A percentile compares a stretch with the other conserved stretches of the same genome.
Evolutionary conservation across 1,139 yeast genomes (phyloP).

Genomic region (Hansenula lynferdii): DNA sequence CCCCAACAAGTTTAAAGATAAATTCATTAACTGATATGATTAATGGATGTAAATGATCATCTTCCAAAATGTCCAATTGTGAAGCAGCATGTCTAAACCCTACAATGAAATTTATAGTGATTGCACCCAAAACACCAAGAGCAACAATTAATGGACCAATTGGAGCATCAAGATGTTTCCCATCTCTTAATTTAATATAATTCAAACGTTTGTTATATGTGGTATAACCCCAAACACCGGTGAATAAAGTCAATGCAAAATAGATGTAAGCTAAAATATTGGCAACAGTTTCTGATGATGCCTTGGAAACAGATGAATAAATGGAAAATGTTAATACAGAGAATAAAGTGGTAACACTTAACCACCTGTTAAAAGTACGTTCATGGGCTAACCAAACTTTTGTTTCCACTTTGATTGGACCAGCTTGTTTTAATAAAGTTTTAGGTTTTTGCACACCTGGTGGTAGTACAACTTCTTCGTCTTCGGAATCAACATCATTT

Average conservation of each 20-base stretch:
- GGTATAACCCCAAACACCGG: constrained; percentile 87
- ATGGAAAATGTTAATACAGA: constrained; percentile 86
- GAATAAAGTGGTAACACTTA: constrained; percentile 82
- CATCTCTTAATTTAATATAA: constrained; percentile 76
- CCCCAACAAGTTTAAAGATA: constrained; percentile 28
- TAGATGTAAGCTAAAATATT: constrained; percentile 68
- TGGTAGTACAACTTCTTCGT: constrained; percentile 80
- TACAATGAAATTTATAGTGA: constrained; percentile 65
- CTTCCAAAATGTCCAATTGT: constrained; percentile 9
- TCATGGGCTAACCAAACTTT: constrained; percentile 99
- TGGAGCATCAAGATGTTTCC: constrained; percentile 83
- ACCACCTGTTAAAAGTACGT: constrained; percentile 95
- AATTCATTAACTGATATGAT: constrained; percentile 24
- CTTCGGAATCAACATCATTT: constrained; percentile 76
- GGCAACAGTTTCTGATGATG: constrained; percentile 56
- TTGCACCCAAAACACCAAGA: constrained; percentile 58
- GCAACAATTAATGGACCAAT: constrained; percentile 85
- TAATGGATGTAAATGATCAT: constrained; percentile 21
- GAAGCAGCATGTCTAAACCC: constrained; percentile 49
- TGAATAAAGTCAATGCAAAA: constrained; percentile 74
- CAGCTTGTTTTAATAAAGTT: constrained; percentile 75
- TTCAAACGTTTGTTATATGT: constrained; percentile 68
- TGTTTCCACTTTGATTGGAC: constrained; percentile 91
- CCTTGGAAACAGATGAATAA: constrained; percentile 66
- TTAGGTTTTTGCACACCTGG: constrained; percentile 86